Evolutionary conservation across 1,284 basidiomycete species (phyloP), one percentile per base, ranked within the genome.

Genomic region (Apiotrichum porosum): DNA sequence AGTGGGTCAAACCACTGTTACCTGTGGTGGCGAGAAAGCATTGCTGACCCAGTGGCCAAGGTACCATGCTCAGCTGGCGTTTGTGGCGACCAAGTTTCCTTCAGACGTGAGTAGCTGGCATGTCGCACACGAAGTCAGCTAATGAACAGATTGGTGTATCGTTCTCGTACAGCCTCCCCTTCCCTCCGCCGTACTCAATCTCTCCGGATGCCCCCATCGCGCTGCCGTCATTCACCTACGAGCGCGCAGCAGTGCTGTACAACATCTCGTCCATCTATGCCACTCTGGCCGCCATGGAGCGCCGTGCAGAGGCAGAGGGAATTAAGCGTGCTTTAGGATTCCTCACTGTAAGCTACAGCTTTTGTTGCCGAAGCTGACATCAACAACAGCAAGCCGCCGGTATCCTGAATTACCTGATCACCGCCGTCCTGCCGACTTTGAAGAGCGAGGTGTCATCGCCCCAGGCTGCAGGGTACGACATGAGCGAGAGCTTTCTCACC

Each of bases 41-140:
- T n/a, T n/a, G n/a, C n/a, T n/a, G 10, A n/a, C n/a, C n/a, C n/a
- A n/a, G n/a, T n/a, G n/a, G n/a, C 37, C 12, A 63, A 93, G 89
- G 49, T 97, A 97, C 65, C 84, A 93, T 59, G 88, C 91, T 3
- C 91, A 94, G 71, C 81, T 95, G 36, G 77, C 79, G 3, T 89
- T 85, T 55, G 80, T 92, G 22, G 73, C 86, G 35, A 81, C 81
- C 8, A 87, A 87, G 62, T 74, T 88, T 19, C 84, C 86, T 14
- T 69, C 78, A 12, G 79, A 87, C 63, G 83, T 85, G 51, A 46
- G 80, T 72, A 13, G 51, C 73, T 14, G n/a, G 3, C 19, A 3
- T 15, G 22, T 13, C 14, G 15, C 9, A n/a, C n/a, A 34, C n/a
- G n/a, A n/a, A n/a, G n/a, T n/a, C n/a, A n/a, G n/a, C n/a, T n/a